These are phyloP conservation scores for Alloteropsis semialata DNA, from an alignment of 176 grass and related monocot genomes.

Conservation along the genomic window DNA sequence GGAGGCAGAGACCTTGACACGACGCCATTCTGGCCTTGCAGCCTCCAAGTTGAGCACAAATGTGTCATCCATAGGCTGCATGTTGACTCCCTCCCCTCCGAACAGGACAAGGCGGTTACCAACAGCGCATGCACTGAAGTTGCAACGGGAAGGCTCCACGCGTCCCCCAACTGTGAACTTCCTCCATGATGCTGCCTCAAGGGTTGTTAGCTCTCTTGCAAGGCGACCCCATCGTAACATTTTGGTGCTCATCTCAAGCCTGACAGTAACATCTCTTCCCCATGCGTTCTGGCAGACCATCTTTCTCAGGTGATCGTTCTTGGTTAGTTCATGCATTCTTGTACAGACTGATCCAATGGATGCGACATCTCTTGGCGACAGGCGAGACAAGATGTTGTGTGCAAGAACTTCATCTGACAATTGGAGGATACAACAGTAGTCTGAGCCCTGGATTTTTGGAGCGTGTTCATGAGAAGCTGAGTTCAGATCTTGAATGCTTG, in stretches of 20 bases:
- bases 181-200: constrained; percentile 91
- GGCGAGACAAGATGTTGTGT: constrained; percentile 77
- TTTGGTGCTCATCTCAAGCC: constrained; percentile 83
- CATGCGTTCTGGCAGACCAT: constrained; percentile 94
- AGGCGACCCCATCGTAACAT: constrained; percentile 85
- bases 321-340: constrained; percentile 76
- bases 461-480: constrained; percentile 20
- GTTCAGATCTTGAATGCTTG: constrained; percentile 34
- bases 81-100: constrained; percentile 89
- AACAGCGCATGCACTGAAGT: constrained; percentile 90
- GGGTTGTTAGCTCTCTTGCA: constrained; percentile 93
- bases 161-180: constrained; percentile 90
- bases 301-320: constrained; percentile 86
- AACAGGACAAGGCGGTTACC: constrained; percentile 92
- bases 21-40: constrained; percentile 75
- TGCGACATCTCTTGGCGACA: constrained; percentile 81
- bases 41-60: constrained; percentile 93
- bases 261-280: constrained; percentile 83
- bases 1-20: constrained; percentile 77
- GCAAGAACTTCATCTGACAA: constrained; percentile 98
- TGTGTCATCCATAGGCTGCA: constrained; percentile 97
- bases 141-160: constrained; percentile 94
- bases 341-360: constrained; percentile 91
- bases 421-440: constrained; percentile 70
- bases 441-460: constrained; percentile 30